phyloP scores from a whole-genome alignment of 768 basidiomycete genomes.

The Phylloporus sp. region DNA sequence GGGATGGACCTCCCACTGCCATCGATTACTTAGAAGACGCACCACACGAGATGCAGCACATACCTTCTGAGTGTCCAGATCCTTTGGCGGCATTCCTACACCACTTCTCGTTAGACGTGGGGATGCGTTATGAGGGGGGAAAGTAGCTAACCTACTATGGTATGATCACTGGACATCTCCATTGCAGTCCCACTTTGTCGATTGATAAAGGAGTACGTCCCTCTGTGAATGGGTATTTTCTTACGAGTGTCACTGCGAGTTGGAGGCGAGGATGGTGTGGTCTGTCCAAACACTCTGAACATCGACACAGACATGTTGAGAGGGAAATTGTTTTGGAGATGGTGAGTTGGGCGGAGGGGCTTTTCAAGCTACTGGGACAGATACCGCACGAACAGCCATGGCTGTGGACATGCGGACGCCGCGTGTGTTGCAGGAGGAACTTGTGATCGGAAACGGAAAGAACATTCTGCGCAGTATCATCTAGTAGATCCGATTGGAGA shows the following conservation, averaged over 20 bases:
- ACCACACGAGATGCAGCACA: not conserved
- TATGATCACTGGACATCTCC: slow-evolving; percentile 24
- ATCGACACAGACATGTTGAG: slow-evolving; percentile 20
- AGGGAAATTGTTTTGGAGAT: not conserved
- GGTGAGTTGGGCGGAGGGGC: not conserved
- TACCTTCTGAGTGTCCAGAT: slow-evolving; percentile 28
- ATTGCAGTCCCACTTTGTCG: slow-evolving; percentile 32
- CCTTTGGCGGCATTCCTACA: slow-evolving; percentile 31
- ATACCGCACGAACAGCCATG: slow-evolving; percentile 13
- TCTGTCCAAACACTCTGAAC: slow-evolving; percentile 20
- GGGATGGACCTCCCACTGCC: slow-evolving; percentile 28
- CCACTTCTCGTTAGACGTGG: slow-evolving; percentile 1
- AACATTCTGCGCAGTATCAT: slow-evolving; percentile 10
- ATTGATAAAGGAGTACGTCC: slow-evolving; percentile 29
- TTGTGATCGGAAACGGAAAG: slow-evolving; percentile 6
- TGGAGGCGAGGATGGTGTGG: slow-evolving; percentile 3
- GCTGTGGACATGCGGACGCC: slow-evolving; percentile 15
- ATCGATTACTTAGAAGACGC: not conserved
- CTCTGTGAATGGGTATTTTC: slow-evolving; percentile 26
- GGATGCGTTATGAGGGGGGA: not conserved
- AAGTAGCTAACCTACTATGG: slow-evolving; percentile 20
- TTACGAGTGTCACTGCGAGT: slow-evolving; percentile 16
- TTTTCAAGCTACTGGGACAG: slow-evolving; percentile 13
- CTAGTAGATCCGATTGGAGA: slow-evolving; percentile 6
- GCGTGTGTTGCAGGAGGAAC: slow-evolving; percentile 8